Evolutionary conservation across 2,329 filamentous ascomycete genomes (phyloP), one percentile per base, ranked within the genome.

Genomic region (Penicillium sp.): DNA sequence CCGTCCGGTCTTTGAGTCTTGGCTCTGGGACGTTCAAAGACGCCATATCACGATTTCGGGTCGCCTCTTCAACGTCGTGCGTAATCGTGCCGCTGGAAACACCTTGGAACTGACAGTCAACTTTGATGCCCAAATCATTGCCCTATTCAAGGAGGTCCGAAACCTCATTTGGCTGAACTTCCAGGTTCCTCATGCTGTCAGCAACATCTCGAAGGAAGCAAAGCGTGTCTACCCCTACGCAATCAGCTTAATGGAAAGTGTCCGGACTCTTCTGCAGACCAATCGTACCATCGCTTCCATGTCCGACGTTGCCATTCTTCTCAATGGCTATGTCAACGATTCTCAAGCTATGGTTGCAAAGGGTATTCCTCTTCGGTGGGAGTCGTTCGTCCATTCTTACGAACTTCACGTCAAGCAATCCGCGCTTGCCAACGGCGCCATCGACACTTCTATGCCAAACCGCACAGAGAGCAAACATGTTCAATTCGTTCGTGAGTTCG

Each of bases 141-240:
- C 93, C 0, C 79, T 99, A 8, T 99, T 99, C 81, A 99, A 99
- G 69, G 94, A 99, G 77, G 96, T 96, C 21, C 86, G 95, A 33
- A 99, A 99, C 67, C 78, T 99, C 36, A 86, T 91, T 10, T 99
- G 94, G 93, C 86, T 96, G 56, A 94, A 91, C 60, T 99, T 91
- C 70, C 88, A 90, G 50, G 90, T 99, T 20, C 95, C 95, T 7
- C 94, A 99, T 71, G 86, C 90, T 12, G 91, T 99, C 66, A 95
- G 88, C 73, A 97, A 91, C 58, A 91, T 96, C 47, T 96, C 95
- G 1, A 99, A 97, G 72, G 94, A 99, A 70, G 95, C 94, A n/a
- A 96, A 97, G 75, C 85, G 94, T 46, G 94, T 99, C 3, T 99
- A 99, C 64, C 94, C 94, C 0, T 99, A 95, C 67, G 94, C 95